Base-by-base conservation (phyloP, 2,329 filamentous ascomycete genomes). In the Moelleriella libera region DNA sequence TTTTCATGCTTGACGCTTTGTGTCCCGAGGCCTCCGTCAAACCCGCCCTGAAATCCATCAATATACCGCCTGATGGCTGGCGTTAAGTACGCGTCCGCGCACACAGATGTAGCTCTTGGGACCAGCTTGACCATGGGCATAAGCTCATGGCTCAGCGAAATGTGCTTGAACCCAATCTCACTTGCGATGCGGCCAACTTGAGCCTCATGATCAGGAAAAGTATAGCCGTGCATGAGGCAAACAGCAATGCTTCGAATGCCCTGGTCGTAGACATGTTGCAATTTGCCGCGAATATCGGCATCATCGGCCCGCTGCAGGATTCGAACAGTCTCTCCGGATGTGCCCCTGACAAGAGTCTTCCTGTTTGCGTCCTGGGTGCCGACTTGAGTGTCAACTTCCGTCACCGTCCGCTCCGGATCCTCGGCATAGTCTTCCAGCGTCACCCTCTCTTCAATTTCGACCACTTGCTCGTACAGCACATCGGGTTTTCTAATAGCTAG, bases 381-480 rank as follows among this genome's bases (percentile, higher is more conserved):
- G 5, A 69, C 68, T 50, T 69, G 68, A 1, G 69, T 74, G 7
- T 79, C 67, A 2, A 74, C 62, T 0, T 76, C 77, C 3, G 51
- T 52, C 4, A 50, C 30, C 44, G 41, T 46, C 0, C 55, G 52
- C 41, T 75, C 68, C 0, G 83, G 83, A 49, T 87, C 80, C 57
- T 87, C 82, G 0, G 81, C 78, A 52, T 84, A 86, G 52, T 85
- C 81, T 53, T 87, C 83, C 44, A 88, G 64, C 0, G 83, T 86
- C 5, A 88, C 80, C 34, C 83, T 69, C 65, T 88, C 83, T 47
- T 85, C 79, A n/a, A 88, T 73, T 61, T 88, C 83, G 2, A 87
- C 67, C 0, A 87, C 83, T 34, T 66, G 73, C 54, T 82, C 76
- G 57, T 86, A 86, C 3, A 88, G 68, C 8, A 83, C 76, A 45